Percentiles rank a stretch among this genome's conserved stretches.
phyloP scores from a whole-genome alignment of 202 grass and related monocot genomes.

The Bolboschoenoplectus hybrid region DNA sequence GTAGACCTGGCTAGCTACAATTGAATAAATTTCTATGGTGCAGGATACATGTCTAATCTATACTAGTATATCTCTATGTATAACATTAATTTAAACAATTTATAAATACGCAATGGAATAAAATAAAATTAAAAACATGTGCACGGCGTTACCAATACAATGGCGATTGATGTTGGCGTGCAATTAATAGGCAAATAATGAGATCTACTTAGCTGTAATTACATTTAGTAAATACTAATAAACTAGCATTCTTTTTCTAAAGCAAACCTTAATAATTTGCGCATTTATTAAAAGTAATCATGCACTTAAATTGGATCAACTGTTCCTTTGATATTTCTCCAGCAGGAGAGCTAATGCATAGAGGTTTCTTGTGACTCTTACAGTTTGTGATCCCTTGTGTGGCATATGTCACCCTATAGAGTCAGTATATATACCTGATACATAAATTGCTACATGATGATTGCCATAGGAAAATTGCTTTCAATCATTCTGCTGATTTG shows the following conservation, averaged over 20 bases:
- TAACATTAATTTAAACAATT: background rate
- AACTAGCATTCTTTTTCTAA: constrained; percentile 17
- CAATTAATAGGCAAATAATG: constrained; percentile 31
- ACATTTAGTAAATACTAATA: background rate
- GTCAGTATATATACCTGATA: background rate
- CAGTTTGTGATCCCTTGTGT: background rate
- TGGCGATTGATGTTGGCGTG: constrained; percentile 35
- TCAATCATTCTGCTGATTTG: constrained; percentile 2
- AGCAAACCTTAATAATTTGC: constrained; percentile 29
- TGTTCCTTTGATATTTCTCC: constrained; percentile 35
- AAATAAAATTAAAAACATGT: constrained; percentile 16
- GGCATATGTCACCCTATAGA: background rate
- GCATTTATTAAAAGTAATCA: constrained; percentile 33
- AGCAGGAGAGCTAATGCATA: constrained; percentile 21
- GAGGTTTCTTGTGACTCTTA: background rate
- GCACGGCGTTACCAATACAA: constrained; percentile 27
- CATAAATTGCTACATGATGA: constrained; percentile 11
- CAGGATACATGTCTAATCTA: background rate
- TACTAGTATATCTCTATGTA: background rate
- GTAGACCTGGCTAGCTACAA: background rate
- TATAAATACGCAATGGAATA: background rate
- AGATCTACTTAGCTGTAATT: constrained; percentile 31
- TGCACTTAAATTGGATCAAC: constrained; percentile 39
- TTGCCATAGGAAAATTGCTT: constrained; percentile 24
- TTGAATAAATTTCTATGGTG: background rate